These are phyloP conservation scores for Strobilomyces confusus DNA, from an alignment of 768 basidiomycete species.

Conservation along the genomic window DNA sequence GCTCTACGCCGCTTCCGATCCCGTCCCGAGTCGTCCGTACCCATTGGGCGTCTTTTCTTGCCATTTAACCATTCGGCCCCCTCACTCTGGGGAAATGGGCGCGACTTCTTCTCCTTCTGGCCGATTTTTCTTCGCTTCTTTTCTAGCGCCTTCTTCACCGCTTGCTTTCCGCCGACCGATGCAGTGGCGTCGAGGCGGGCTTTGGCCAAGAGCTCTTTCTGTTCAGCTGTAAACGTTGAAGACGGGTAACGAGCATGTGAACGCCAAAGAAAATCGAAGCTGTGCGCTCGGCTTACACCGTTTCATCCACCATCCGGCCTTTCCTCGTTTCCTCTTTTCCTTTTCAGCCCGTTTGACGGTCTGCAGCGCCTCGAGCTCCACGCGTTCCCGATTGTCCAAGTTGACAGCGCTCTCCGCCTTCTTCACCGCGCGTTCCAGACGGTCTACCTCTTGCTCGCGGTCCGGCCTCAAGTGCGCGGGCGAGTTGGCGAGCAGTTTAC, in stretches of 20 bases:
- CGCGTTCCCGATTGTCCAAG: constrained; percentile 58
- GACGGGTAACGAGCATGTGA: background rate
- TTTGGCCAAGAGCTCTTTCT: constrained; percentile 66
- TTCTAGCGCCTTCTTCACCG: constrained; percentile 84
- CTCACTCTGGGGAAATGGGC: constrained; percentile 52
- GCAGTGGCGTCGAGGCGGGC: constrained; percentile 80
- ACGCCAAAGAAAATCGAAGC: background rate
- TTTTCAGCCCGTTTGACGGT: constrained; percentile 43
- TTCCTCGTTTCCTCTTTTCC: constrained; percentile 68
- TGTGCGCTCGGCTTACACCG: constrained; percentile 47
- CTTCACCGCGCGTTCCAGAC: constrained; percentile 72
- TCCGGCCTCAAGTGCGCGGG: constrained; percentile 57
- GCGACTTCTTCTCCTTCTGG: constrained; percentile 84
- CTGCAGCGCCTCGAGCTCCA: constrained; percentile 66
- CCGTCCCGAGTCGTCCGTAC: constrained; percentile 6
- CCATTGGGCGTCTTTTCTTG: constrained; percentile 16
- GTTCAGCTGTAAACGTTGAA: constrained; percentile 53
- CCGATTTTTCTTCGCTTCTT: constrained; percentile 84
- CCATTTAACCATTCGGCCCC: constrained; percentile 8
- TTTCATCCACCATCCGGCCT: constrained; percentile 85
- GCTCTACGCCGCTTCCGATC: constrained; percentile 24
- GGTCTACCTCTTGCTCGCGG: constrained; percentile 62
- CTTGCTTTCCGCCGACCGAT: constrained; percentile 67
- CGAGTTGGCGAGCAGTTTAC: constrained; percentile 56
- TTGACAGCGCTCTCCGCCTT: constrained; percentile 75